phyloP scores from a whole-genome alignment of 495 filamentous ascomycete genomes.

The Acidiella bohemica region DNA sequence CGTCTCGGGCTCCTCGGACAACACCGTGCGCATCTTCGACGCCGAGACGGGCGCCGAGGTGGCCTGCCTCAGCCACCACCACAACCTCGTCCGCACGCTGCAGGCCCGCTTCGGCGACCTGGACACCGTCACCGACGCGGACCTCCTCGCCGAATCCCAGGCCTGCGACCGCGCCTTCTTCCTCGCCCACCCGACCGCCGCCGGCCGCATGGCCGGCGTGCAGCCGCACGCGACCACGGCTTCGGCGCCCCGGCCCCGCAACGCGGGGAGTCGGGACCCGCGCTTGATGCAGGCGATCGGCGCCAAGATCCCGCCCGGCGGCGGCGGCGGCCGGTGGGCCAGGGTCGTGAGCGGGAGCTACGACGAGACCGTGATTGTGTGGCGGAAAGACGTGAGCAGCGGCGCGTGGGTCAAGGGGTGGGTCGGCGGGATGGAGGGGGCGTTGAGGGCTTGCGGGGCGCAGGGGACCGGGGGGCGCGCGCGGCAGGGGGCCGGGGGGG shows the following conservation, averaged over 20 bases:
- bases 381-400: slow-evolving; percentile 77
- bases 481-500: not conserved
- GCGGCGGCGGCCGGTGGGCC: slow-evolving; percentile 71
- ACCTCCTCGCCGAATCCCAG: slow-evolving; percentile 54
- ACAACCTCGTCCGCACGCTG: slow-evolving; percentile 77
- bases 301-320: slow-evolving; percentile 74
- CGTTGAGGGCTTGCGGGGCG: not conserved
- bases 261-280: slow-evolving; percentile 63
- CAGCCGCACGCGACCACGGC: slow-evolving; percentile 51
- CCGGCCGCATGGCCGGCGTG: no score
- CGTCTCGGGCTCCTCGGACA: slow-evolving; percentile 88
- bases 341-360: slow-evolving; percentile 92
- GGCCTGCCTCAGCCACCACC: slow-evolving; percentile 68
- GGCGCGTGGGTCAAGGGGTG: slow-evolving; percentile 52
- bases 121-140: slow-evolving; percentile 55
- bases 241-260: slow-evolving; percentile 39
- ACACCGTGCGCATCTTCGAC: slow-evolving; percentile 90
- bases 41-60: slow-evolving; percentile 71
- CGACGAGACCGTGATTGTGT: slow-evolving; percentile 88
- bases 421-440: slow-evolving; percentile 1
- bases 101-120: slow-evolving; percentile 86
- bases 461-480: slow-evolving; percentile 28
- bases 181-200: no score
- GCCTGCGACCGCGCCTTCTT: slow-evolving; percentile 60
- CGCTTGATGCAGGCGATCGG: slow-evolving; percentile 65